Conservation (phyloP, 2,329 filamentous ascomycete genomes). For the Scedosporium apiospermum region DNA sequence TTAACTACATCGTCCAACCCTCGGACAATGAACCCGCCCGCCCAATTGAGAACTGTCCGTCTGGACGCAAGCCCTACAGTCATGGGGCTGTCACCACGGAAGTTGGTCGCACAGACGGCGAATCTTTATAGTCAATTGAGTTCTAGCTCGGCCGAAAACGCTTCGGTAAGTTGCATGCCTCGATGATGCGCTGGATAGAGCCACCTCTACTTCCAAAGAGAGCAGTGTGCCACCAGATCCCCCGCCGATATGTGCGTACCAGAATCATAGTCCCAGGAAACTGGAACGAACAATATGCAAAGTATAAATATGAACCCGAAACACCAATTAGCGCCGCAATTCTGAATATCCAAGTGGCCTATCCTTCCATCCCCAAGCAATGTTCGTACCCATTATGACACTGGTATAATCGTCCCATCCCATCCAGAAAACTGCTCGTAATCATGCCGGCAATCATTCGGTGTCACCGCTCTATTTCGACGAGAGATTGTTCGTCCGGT, state of each 20-base stretch:
- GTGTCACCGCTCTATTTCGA: not conserved
- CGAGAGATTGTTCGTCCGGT: slow-evolving; percentile 17
- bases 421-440: not conserved
- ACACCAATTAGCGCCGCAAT: not conserved
- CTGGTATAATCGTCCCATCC: not conserved
- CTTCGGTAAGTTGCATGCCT: not conserved
- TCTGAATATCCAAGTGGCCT: not conserved
- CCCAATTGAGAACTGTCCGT: too few relatives aligned
- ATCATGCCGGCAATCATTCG: not conserved
- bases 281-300: not conserved
- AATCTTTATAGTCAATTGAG: not conserved
- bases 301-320: not conserved
- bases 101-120: too few relatives aligned
- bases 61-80: too few relatives aligned
- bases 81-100: not conserved
- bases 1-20: too few relatives aligned
- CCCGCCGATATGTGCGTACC: not conserved
- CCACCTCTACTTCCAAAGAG: not conserved
- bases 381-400: not conserved
- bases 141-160: not conserved
- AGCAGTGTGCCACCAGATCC: not conserved
- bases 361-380: not conserved
- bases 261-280: not conserved
- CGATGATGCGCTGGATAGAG: not conserved
- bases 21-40: too few relatives aligned